Base-by-base conservation (phyloP, 352 stramenopile genomes). In the Albugo candida region DNA sequence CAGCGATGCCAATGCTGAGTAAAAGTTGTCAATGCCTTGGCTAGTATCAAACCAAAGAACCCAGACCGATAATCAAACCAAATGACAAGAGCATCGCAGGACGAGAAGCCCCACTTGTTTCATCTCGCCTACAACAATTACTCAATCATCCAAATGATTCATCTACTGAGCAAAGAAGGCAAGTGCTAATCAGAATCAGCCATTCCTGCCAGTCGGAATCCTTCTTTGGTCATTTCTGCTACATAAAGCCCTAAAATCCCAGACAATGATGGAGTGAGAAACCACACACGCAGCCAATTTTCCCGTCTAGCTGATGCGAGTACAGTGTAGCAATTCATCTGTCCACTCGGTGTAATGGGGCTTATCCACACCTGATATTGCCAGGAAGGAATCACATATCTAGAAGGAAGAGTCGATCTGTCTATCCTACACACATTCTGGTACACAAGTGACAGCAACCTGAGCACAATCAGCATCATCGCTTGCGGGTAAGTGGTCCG, bases 181-280 rank as follows among this genome's bases (percentile, higher is more conserved):
- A 13, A 74, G 76, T 12, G 77, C 74, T 18, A 89, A 61, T 6
- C 76, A n/a, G 71, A 81, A 37, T 84, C 69, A 3, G 76, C 71
- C 76, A 89, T 89, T 8, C 76, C 76, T 27, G 70, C 73, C 19
- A 89, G 58, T 46, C 83, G 71, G 36, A 83, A 89, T 13, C 65
- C 70, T 51, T 89, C 71, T 51, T 89, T 84, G 36, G 72, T 67
- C 64, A 89, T 83, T 44, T 89, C 71, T 34, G 76, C 76, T 12
- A 83, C 67, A 55, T 87, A 87, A 14, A 89, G 63, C 16, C 76
- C 76, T 17, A 84, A 57, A 45, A 86, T 89, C 0, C 74, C 74
- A 43, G 83, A 73, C 20, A 89, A 62, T 11, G 70, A 77, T 16
- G 65, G 81, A 16, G 88, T 61, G 13, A 92, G 41, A 19, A 92